These are phyloP conservation scores for Aspergillus leporis DNA, from an alignment of 495 filamentous ascomycete genomes.

Conservation along the genomic window DNA sequence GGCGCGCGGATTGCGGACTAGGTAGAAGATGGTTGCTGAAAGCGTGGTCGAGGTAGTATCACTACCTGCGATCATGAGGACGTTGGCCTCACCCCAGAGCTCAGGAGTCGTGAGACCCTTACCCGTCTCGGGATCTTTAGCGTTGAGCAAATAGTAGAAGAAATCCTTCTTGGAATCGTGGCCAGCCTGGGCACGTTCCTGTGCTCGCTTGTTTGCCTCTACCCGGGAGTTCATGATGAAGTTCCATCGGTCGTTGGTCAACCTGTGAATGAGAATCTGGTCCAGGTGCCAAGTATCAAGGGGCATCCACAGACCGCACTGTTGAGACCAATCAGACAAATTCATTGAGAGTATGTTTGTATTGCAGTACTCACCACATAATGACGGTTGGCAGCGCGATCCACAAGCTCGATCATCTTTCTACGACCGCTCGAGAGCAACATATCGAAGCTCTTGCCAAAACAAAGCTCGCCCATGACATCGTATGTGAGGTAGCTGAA, in stretches of 20 bases:
- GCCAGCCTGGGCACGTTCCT: slow-evolving; percentile 43
- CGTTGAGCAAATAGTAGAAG: slow-evolving; percentile 59
- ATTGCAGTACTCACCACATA: slow-evolving; percentile 46
- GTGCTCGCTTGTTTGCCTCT: slow-evolving; percentile 56
- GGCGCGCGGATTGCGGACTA: slow-evolving; percentile 50
- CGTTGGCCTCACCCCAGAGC: slow-evolving; percentile 69
- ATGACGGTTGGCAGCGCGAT: slow-evolving; percentile 52
- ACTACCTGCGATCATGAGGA: slow-evolving; percentile 58
- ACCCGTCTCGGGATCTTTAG: slow-evolving; percentile 60
- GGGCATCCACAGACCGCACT: slow-evolving; percentile 62
- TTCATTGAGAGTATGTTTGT: not conserved
- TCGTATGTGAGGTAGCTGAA: slow-evolving; percentile 56
- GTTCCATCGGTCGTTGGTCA: slow-evolving; percentile 57
- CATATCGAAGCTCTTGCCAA: slow-evolving; percentile 58
- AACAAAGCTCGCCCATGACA: slow-evolving; percentile 54
- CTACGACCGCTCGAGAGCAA: slow-evolving; percentile 47
- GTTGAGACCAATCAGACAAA: not conserved
- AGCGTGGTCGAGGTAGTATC: slow-evolving; percentile 62
- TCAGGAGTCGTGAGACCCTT: slow-evolving; percentile 65
- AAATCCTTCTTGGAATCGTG: slow-evolving; percentile 65
- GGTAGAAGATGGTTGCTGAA: slow-evolving; percentile 62
- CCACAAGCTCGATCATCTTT: slow-evolving; percentile 50
- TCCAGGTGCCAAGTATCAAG: slow-evolving; percentile 55
- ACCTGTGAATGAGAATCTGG: slow-evolving; percentile 57
- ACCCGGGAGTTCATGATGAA: slow-evolving; percentile 61